Base-by-base conservation (phyloP, 306 rosid species). In the Inga laurina region DNA sequence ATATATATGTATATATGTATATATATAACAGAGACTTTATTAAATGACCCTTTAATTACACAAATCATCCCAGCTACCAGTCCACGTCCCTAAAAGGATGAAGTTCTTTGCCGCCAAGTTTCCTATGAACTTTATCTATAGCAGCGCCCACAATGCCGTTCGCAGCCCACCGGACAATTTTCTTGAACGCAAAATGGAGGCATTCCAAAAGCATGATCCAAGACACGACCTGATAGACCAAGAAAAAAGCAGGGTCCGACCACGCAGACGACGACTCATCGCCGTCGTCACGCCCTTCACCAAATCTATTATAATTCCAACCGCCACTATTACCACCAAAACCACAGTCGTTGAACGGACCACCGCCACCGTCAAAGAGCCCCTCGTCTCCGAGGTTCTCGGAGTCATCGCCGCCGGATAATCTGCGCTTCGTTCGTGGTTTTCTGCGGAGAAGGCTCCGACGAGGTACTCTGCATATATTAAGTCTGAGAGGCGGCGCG, bases 121-220 rank as follows among this genome's bases (percentile, higher is more conserved):
- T 84, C 82, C 90, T 41, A 0, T 90, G 88, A 76, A 91, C 89
- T 76, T 95, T 93, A 22, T 82, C 98, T 41, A 96, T 84, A 57
- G 79, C 89, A 32, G 88, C 84, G 67, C 90, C 91, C 76, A 90
- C 91, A 59, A 94, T 87, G 16, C 93, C 91, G 52, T 76, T 91
- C n/a, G 87, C 85, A 64, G 82, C 77, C 73, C 87, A 88, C 77
- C 92, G 87, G 84, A 91, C 57, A 27, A 95, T 88, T 75, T 82
- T 95, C 87, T 95, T 91, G 81, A 92, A 84, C 21, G 99, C 91
- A 68, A 91, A 95, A 84, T 93, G 93, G 85, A 95, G 78, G 78
- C 99, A 95, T 79, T 92, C 92, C 81, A 92, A 91, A 0, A 95
- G 92, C 84, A 90, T 89, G 56, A 95, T 93, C 98, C 98, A 93